A percentile compares a stretch with the other conserved stretches of the same genome.
Conservation (phyloP, 2,329 filamentous ascomycete genomes). For the Byssochlamys sp. region DNA sequence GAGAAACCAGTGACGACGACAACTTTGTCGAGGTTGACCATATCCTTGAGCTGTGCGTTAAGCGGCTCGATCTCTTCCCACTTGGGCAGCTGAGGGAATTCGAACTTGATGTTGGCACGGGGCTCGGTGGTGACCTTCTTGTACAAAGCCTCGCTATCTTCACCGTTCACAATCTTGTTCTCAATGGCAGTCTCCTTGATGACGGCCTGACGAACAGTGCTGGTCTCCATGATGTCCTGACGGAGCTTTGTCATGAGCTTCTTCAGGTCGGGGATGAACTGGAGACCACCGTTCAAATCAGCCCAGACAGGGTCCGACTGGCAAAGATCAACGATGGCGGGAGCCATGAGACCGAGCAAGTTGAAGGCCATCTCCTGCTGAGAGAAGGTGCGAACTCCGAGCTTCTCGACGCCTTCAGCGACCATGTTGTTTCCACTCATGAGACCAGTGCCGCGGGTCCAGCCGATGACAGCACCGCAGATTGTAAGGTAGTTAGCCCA, state of each 20-base stretch:
- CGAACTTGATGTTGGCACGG: conserved; percentile 94
- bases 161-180: conserved; percentile 93
- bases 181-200: conserved; percentile 92
- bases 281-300: conserved; percentile 91
- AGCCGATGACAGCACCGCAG: conserved; percentile 95
- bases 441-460: conserved; percentile 94
- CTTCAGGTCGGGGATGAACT: conserved; percentile 94
- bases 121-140: conserved; percentile 89
- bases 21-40: conserved; percentile 97
- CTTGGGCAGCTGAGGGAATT: conserved; percentile 81
- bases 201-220: conserved; percentile 84
- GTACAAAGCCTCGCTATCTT: conserved; percentile 82
- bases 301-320: conserved; percentile 92
- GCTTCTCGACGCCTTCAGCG: conserved; percentile 90
- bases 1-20: conserved; percentile 95
- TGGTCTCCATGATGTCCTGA: conserved; percentile 89
- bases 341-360: conserved; percentile 88
- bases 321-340: conserved; percentile 86
- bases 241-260: conserved; percentile 85
- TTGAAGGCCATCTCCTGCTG: conserved; percentile 99
- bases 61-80: conserved; percentile 88
- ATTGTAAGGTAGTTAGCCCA: conserved; percentile 97
- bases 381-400: conserved; percentile 94
- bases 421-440: conserved; percentile 98
- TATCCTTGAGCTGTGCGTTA: conserved; percentile 80